A percentile compares a stretch with the other conserved stretches of the same genome.
These are phyloP conservation scores for Quercus lobata DNA, from an alignment of 331 rosid species.

Conservation along the genomic window DNA sequence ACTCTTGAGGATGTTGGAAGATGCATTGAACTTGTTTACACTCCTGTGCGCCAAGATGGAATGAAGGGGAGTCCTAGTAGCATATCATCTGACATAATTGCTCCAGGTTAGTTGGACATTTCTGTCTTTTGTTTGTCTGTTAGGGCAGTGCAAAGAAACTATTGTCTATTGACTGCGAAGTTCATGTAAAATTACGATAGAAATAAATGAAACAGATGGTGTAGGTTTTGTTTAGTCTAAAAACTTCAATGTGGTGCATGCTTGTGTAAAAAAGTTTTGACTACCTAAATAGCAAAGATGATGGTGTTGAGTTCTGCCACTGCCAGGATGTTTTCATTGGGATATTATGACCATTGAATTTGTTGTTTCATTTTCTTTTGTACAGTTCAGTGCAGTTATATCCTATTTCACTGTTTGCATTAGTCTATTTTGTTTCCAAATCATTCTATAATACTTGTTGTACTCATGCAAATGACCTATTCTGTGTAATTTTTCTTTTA, in stretches of 20 bases:
- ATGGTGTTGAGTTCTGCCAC: no score
- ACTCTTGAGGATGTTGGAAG: conserved; percentile 76
- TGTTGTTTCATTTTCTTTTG: not conserved
- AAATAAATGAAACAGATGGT: not conserved
- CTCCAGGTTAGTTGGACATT: conserved; percentile 54
- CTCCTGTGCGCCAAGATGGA: conserved; percentile 84
- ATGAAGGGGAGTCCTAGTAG: conserved; percentile 57
- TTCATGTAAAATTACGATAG: not conserved
- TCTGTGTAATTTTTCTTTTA: not conserved
- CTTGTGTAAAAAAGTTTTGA: no score
- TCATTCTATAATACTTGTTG: not conserved
- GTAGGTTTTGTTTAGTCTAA: not conserved
- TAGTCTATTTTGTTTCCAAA: not conserved
- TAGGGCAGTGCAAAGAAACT: not conserved
- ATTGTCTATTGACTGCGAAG: not conserved
- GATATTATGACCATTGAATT: not conserved
- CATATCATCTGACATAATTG: conserved; percentile 50
- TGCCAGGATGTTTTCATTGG: no score
- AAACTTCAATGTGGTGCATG: no score
- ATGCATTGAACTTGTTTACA: conserved; percentile 70
- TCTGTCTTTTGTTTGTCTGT: not conserved
- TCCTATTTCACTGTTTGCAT: not conserved
- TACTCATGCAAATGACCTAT: not conserved
- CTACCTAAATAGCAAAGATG: no score
- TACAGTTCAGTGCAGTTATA: not conserved